Conservation (phyloP, 305 asterid genomes). For the Lippia alba region DNA sequence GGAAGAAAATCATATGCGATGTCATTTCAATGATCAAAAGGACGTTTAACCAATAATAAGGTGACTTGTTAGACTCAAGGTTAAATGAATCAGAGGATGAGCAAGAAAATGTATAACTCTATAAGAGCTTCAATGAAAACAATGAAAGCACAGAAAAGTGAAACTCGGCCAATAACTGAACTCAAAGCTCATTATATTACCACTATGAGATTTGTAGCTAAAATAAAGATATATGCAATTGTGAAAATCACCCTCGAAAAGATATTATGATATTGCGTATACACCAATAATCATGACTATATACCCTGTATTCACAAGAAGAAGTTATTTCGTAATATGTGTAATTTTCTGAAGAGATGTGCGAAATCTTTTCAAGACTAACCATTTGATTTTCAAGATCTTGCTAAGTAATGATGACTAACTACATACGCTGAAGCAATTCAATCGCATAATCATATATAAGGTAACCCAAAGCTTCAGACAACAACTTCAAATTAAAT, state of each 20-base stretch:
- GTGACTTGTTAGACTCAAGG: background rate
- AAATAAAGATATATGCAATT: background rate
- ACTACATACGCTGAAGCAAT: background rate
- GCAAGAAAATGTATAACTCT: constrained; percentile 3
- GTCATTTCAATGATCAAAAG: background rate
- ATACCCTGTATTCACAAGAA: no score
- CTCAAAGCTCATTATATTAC: background rate
- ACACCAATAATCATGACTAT: no score
- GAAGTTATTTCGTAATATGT: no score
- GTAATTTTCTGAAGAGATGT: background rate
- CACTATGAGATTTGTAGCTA: background rate
- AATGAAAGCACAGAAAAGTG: background rate
- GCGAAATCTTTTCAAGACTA: background rate
- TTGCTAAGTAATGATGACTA: background rate
- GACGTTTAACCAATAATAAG: background rate
- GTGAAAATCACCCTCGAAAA: background rate
- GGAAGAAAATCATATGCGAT: constrained; percentile 32
- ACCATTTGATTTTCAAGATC: background rate
- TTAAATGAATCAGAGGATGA: background rate
- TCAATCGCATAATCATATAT: background rate
- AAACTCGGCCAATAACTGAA: background rate
- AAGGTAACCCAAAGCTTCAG: background rate
- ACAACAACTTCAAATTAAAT: background rate
- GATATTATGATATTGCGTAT: background rate
- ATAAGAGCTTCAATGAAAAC: constrained; percentile 14